Conservation (phyloP, 1,139 yeast species). For the Geotrichum aggregatum region DNA sequence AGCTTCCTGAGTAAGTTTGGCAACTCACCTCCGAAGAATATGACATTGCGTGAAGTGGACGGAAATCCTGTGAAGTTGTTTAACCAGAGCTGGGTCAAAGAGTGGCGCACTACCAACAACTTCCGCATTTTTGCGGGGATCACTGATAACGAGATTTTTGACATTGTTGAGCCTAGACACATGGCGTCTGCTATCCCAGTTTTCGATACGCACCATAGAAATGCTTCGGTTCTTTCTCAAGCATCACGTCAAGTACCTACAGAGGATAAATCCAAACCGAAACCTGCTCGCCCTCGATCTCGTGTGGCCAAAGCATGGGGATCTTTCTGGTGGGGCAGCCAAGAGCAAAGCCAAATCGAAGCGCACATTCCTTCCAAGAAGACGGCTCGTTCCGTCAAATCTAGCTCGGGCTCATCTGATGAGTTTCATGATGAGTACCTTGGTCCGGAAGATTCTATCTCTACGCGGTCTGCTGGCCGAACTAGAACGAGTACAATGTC, state of each 20-base stretch:
- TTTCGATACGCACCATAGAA: constrained; percentile 11
- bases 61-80: constrained; percentile 49
- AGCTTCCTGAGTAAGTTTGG: constrained; percentile 49
- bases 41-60: constrained; percentile 36
- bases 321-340: constrained; percentile 18
- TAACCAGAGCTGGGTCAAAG: constrained; percentile 52
- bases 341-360: neutral
- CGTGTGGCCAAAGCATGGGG: constrained; percentile 13
- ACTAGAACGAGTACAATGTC: constrained; percentile 8
- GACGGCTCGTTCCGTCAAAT: neutral
- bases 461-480: neutral
- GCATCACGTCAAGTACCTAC: neutral
- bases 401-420: neutral
- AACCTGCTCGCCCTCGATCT: constrained; percentile 6
- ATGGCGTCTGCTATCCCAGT: constrained; percentile 32
- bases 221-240: constrained; percentile 6
- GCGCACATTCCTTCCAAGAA: neutral
- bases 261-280: constrained; percentile 1
- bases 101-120: constrained; percentile 66
- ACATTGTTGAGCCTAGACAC: constrained; percentile 79
- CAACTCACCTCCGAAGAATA: constrained; percentile 38
- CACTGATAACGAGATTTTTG: constrained; percentile 87
- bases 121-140: constrained; percentile 62
- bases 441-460: neutral
- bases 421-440: constrained; percentile 4